Conservation (phyloP, 1,139 yeast genomes). For the Debaryomyces sp. region DNA sequence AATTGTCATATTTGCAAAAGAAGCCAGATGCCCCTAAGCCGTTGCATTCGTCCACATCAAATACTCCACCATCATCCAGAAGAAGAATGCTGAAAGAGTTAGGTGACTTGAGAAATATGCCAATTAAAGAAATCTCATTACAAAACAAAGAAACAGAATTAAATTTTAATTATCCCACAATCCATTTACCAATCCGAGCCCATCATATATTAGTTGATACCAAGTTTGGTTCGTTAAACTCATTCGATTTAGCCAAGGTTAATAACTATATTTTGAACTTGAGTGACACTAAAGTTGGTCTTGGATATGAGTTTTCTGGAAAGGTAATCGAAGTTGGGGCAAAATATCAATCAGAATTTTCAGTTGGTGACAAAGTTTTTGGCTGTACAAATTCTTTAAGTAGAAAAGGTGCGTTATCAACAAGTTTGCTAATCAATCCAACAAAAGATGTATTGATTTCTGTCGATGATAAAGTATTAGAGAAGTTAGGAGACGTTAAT, state of each 20-base stretch:
- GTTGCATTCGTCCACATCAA: slow-evolving; percentile 1
- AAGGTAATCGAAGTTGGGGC: slow-evolving; percentile 35
- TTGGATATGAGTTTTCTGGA: slow-evolving; percentile 49
- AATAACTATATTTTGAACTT: slow-evolving; percentile 39
- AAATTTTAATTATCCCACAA: slow-evolving; percentile 45
- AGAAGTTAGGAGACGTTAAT: slow-evolving; percentile 22
- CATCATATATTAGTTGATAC: slow-evolving; percentile 40
- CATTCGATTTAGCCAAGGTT: slow-evolving; percentile 42
- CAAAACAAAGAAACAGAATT: slow-evolving; percentile 46
- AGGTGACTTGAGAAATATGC: slow-evolving; percentile 36
- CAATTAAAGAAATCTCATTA: slow-evolving; percentile 45
- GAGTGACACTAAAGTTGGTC: slow-evolving; percentile 41
- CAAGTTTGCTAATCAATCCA: slow-evolving; percentile 39
- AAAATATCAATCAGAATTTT: slow-evolving; percentile 22
- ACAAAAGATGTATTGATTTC: slow-evolving; percentile 33
- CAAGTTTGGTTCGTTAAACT: slow-evolving; percentile 40
- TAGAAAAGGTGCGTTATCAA: slow-evolving; percentile 41
- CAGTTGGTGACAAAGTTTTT: slow-evolving; percentile 39
- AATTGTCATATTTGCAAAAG: slow-evolving; percentile 41
- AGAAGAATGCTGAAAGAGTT: slow-evolving; percentile 13
- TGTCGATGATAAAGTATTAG: slow-evolving; percentile 29
- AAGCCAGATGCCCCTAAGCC: slow-evolving; percentile 27
- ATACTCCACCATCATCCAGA: neutral
- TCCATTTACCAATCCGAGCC: slow-evolving; percentile 37
- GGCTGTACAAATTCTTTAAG: slow-evolving; percentile 39